Evolutionary conservation across 495 filamentous ascomycete genomes (phyloP), one percentile per base, ranked within the genome.

Genomic region (Hyaloscypha variabilis): DNA sequence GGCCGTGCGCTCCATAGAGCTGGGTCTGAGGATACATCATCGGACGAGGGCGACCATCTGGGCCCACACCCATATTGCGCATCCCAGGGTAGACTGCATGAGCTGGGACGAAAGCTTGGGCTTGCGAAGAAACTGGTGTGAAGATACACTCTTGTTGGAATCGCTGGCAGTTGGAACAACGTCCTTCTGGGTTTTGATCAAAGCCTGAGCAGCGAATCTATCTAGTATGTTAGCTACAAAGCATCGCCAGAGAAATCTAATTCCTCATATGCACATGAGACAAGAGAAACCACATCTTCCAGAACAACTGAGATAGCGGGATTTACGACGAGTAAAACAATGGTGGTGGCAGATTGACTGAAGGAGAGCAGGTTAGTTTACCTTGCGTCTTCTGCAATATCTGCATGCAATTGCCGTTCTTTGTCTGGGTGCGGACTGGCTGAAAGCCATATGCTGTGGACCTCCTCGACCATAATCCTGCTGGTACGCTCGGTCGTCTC

Each of bases 111-210:
- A 94, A 93, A 10, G 91, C 91, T 75, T 93, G 91, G 28, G 91
- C 85, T 75, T 94, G 91, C 3, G 90, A 90, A 8, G 89, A 92
- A 26, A 94, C 91, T 0, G 91, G 91, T 4, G 90, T 93, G 78
- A 94, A 94, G 77, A 94, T 87, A 77, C 91, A 94, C 73, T 93
- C 90, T 75, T 93, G 91, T 63, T 90, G 88, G 77, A 94, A 94
- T 52, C 91, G 84, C 60, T 87, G 81, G 71, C 91, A 94, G 73
- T 94, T 94, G 72, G 82, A 87, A 79, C 91, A 94, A 51, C 90
- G 85, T 56, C 91, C 91, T 73, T 93, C 90, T 34, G 87, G 83
- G 23, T 89, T 91, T 56, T 81, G 83, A 64, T 93, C 91, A 72
- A 93, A 94, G 24, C 91, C 91, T 3, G 91, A 93, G 78, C 91